Conservation (phyloP, 2,329 filamentous ascomycete species). For the Metarhizium humberi region DNA sequence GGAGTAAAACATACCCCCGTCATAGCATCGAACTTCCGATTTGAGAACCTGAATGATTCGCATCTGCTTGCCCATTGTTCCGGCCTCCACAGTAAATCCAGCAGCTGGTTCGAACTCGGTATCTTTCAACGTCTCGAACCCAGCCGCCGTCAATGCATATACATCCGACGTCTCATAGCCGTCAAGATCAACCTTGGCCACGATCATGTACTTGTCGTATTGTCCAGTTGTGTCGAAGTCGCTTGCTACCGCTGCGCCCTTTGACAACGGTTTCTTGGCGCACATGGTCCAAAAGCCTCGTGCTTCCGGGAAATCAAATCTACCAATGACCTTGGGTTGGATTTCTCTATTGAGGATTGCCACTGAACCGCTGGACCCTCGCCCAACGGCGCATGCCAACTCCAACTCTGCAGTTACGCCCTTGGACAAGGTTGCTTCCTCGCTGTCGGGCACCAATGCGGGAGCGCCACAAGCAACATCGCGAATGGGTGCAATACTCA, state of each 20-base stretch:
- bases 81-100: constrained; percentile 77
- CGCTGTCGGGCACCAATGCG: constrained; percentile 30
- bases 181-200: constrained; percentile 60
- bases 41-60: constrained; percentile 82
- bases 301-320: constrained; percentile 63
- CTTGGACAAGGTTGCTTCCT: constrained; percentile 30
- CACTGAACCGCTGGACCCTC: constrained; percentile 58
- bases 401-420: constrained; percentile 48
- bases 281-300: constrained; percentile 74
- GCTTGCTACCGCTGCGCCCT: constrained; percentile 41
- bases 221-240: constrained; percentile 52
- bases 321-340: constrained; percentile 60
- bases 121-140: constrained; percentile 65
- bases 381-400: constrained; percentile 52
- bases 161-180: constrained; percentile 71
- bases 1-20: constrained; percentile 56
- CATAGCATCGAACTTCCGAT: constrained; percentile 82
- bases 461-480: constrained; percentile 62
- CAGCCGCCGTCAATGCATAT: constrained; percentile 63
- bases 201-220: constrained; percentile 74
- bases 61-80: constrained; percentile 69
- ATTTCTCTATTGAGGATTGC: constrained; percentile 72
- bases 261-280: constrained; percentile 57
- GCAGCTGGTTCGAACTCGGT: constrained; percentile 90
- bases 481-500: constrained; percentile 71